Evolutionary conservation across 169 alveolate genomes (phyloP), one percentile per base, ranked within the genome.

Genomic region (Eimeria tenella): DNA sequence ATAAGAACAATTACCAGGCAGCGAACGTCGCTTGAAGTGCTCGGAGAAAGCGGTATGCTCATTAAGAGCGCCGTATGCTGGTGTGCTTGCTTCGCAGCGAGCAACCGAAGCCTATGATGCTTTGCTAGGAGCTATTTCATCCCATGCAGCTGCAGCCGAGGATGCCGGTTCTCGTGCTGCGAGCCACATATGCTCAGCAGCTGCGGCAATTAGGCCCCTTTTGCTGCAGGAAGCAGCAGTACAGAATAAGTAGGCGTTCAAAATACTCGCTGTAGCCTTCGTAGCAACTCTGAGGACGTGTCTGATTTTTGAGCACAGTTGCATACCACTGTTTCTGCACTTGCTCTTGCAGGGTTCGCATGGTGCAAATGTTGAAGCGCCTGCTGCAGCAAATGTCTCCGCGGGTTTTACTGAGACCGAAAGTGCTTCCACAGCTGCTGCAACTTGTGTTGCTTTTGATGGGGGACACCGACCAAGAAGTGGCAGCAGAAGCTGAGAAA

Each of bases 371-470:
- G 91, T 50, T 84, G 60, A 25, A 25, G 21, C 79, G 91, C 10
- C 55, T 84, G 91, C 79, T 84, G 17, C 73, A 84, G 65, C 79
- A 62, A 11, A 84, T 84, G 91, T 23, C 91, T 31, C 81, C 91
- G 4, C 91, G 91, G 58, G 70, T 84, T 55, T 42, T 84, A 17
- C 91, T 84, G 81, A 23, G 91, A n/a, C 60, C n/a, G 21, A 62
- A 84, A 23, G 91, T 84, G 79, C 19, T 60, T 17, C 91, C 91
- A 10, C 58, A 84, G 79, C 63, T 84, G 50, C 81, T 84, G 91
- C 91, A 84, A n/a, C 91, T 84, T 19, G 49, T 84, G 19, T 49
- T 84, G 91, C 91, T 62, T 25, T 9, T 84, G 79, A 52, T 84
- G 63, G 91, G 91, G n/a, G 91, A 84, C 53, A 49, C 55, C 31